Evolutionary conservation across 108 stramenopile genomes (phyloP).

Genomic region (Aurantiochytrium sp.): DNA sequence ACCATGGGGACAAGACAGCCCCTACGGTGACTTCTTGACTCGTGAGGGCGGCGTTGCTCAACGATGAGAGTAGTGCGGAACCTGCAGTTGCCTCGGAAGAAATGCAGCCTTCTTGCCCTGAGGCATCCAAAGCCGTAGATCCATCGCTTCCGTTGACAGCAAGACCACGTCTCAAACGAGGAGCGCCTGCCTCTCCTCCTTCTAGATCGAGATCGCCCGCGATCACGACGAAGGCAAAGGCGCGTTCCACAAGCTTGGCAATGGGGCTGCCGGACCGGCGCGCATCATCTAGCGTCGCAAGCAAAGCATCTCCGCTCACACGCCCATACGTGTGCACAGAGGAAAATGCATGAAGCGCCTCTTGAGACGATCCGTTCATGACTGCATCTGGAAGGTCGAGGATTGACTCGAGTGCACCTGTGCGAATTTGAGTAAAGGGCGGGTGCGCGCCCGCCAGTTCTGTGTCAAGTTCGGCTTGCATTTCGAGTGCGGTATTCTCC

Average conservation of each 20-base stretch:
- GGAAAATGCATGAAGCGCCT: neutral
- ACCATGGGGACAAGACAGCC: neutral
- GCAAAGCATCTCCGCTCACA: neutral
- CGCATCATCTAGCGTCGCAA: neutral
- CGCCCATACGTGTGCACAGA: neutral
- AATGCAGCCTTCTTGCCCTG: no score
- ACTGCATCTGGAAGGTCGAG: neutral
- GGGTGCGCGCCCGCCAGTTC: neutral
- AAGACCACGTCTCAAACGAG: no score
- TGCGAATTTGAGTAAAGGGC: neutral
- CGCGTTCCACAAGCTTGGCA: neutral
- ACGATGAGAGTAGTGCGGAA: neutral
- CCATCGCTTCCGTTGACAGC: neutral
- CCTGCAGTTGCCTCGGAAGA: neutral
- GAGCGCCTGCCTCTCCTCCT: no score
- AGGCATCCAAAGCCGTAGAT: no score
- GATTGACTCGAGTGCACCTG: neutral
- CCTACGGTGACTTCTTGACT: neutral
- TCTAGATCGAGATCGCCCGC: neutral
- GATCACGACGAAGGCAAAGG: neutral
- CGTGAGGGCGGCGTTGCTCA: neutral
- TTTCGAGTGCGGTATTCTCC: neutral
- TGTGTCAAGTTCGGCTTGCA: neutral
- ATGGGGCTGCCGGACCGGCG: neutral
- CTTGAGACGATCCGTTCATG: neutral